Evolutionary conservation across 768 basidiomycete species (phyloP), one percentile per base, ranked within the genome.

Genomic region (Lactifluus volemus): DNA sequence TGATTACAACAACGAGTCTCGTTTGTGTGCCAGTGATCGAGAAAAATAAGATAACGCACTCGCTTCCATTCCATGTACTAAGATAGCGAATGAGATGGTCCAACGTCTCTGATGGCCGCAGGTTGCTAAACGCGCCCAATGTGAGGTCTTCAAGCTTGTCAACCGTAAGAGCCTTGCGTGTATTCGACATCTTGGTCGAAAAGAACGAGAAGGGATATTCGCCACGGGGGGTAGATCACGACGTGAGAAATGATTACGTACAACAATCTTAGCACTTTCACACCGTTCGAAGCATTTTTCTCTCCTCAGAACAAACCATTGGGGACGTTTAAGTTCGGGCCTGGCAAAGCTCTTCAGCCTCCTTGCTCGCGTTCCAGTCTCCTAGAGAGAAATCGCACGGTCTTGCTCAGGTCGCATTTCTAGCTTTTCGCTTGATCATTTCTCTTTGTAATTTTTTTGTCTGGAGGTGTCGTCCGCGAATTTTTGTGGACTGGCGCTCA

Each of bases 291-390:
- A 25, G 12, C 6, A 0, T n/a, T 67, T 6, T 36, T 36, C 59
- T 68, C 67, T 69, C 65, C 36, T 11, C 68, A 70, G 84, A 89
- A 89, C 85, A 86, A 88, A 84, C 76, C 76, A 69, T 63, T 80
- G 88, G 80, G 84, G 88, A 92, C 89, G 84, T 71, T 82, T 88
- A 89, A 92, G 90, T 92, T 92, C 90, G 90, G 87, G 82, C 90
- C 80, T 71, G 89, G 86, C 75, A 72, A 25, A 75, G 78, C 86
- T 83, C 82, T 81, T 74, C 19, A 57, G 84, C 81, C 82, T 90
- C 84, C 88, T 84, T 82, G 89, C 82, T 86, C 90, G 90, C 90
- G 90, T 92, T 90, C 88, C 88, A 87, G 88, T 90, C 86, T 83
- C 80, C 88, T 79, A 89, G 81, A 90, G 42, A 63, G 69, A 52